Evolutionary conservation across 805 yeast genomes (phyloP), one percentile per base, ranked within the genome.

Genomic region (Pichia gijzeniarum): DNA sequence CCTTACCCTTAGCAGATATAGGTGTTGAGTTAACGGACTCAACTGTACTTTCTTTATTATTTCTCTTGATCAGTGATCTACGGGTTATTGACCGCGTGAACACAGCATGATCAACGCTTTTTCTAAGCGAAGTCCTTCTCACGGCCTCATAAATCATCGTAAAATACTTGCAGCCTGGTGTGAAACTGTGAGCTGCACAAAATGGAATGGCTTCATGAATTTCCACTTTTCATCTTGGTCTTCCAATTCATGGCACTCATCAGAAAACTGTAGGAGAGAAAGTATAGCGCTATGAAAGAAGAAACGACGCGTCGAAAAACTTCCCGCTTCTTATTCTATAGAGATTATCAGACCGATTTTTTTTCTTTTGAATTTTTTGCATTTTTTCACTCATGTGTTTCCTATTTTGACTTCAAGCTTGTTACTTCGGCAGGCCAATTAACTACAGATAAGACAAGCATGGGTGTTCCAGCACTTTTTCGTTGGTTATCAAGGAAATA

Each of bases 381-480:
- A 10, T 5, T 21, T 38, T 22, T 20, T 5, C n/a, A 18, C 28
- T 38, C 34, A 38, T 16, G 18, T 16, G 13, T 27, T 28, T 38
- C 17, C 17, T 12, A 18, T 5, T 27, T 5, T 35, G 14, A n/a
- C 22, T 18, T 19, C 38, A 27, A 27, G 12, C 21, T 18, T 35
- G 21, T 17, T 33, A 30, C 14, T 10, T 6, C 5, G 6, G 28
- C 14, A 28, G 20, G 12, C 7, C 20, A 39, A 5, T 28, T 5
- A 20, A n/a, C 8, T 13, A 3, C 25, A 20, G 12, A 3, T 4
- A 30, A 13, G 14, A 10, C 17, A n/a, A 38, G 20, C 28, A 85
- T 85, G 93, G 96, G 99, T 72, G 99, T 93, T 53, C 99, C 99
- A 52, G 96, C 99, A 19, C 81, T 93, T 58, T 93, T 89, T 68